Conservation (phyloP, 2,329 filamentous ascomycete species). For the Exserohilum rostratum region DNA sequence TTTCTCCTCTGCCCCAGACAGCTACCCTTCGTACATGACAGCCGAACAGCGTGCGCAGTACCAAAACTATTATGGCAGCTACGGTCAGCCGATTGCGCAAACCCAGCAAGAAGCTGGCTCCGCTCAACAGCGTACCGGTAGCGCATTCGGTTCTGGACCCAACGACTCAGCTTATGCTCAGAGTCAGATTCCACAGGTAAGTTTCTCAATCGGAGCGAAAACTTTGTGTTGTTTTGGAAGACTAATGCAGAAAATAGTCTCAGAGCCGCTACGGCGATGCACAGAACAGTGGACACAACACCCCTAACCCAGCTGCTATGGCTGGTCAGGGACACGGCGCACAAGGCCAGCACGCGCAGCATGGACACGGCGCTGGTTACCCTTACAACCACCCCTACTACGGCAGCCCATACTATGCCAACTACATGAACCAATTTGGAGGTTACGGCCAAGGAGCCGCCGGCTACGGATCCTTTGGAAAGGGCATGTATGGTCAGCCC, state of each 20-base stretch:
- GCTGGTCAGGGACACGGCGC: slow-evolving; percentile 60
- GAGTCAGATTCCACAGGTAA: slow-evolving; percentile 64
- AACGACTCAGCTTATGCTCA: slow-evolving; percentile 67
- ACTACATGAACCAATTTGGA: slow-evolving; percentile 68
- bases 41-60: slow-evolving; percentile 76
- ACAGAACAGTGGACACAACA: slow-evolving; percentile 87
- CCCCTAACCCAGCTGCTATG: slow-evolving; percentile 78
- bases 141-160: slow-evolving; percentile 71
- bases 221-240: neutral
- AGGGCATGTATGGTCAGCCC: slow-evolving; percentile 68
- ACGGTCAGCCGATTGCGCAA: slow-evolving; percentile 55
- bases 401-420: slow-evolving; percentile 65
- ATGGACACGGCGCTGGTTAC: slow-evolving; percentile 50
- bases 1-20: slow-evolving; percentile 75
- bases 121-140: slow-evolving; percentile 76
- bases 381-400: slow-evolving; percentile 65
- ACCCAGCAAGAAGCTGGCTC: slow-evolving; percentile 74
- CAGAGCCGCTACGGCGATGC: slow-evolving; percentile 78
- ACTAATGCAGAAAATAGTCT: slow-evolving; percentile 32
- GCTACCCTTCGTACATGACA: slow-evolving; percentile 87
- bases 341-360: slow-evolving; percentile 55
- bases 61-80: slow-evolving; percentile 67
- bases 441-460: slow-evolving; percentile 57
- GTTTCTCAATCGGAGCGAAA: slow-evolving; percentile 15
- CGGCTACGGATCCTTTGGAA: slow-evolving; percentile 60